These are phyloP conservation scores for Zymoseptoria tritici DNA, from an alignment of 2,329 filamentous ascomycete genomes.

Conservation along the genomic window DNA sequence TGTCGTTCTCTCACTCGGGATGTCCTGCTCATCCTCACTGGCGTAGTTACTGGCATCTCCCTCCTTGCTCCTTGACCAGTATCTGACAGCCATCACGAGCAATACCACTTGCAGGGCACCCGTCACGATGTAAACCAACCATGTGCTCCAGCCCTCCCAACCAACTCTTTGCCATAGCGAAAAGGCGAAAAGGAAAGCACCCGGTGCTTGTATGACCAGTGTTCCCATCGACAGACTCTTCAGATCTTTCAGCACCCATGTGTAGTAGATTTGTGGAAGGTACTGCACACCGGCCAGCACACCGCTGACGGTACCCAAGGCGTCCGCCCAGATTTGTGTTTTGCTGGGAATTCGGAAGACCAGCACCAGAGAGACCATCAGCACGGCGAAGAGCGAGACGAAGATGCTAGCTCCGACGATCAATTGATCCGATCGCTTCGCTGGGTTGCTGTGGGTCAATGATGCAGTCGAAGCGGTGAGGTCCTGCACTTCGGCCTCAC, in stretches of 20 bases:
- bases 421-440: constrained; percentile 69
- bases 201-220: constrained; percentile 97
- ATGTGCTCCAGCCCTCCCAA: constrained; percentile 82
- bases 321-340: constrained; percentile 73
- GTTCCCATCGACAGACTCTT: constrained; percentile 91
- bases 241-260: constrained; percentile 74
- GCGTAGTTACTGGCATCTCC: background rate
- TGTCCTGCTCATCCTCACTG: background rate
- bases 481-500: constrained; percentile 24
- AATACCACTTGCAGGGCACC: constrained; percentile 77
- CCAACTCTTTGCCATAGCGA: constrained; percentile 69
- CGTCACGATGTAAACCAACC: constrained; percentile 84
- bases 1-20: background rate
- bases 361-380: constrained; percentile 56
- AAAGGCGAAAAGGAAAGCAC: constrained; percentile 79
- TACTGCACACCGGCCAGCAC: constrained; percentile 82
- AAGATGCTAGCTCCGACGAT: constrained; percentile 66
- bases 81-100: constrained; percentile 63
- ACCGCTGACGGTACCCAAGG: constrained; percentile 72
- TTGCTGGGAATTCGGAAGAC: constrained; percentile 57
- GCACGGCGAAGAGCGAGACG: constrained; percentile 64
- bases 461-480: constrained; percentile 28
- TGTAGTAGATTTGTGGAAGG: constrained; percentile 89
- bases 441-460: constrained; percentile 41
- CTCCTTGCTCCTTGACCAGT: constrained; percentile 8